Conservation (phyloP, 129 eudicot species). For the Flaveria bidentis region DNA sequence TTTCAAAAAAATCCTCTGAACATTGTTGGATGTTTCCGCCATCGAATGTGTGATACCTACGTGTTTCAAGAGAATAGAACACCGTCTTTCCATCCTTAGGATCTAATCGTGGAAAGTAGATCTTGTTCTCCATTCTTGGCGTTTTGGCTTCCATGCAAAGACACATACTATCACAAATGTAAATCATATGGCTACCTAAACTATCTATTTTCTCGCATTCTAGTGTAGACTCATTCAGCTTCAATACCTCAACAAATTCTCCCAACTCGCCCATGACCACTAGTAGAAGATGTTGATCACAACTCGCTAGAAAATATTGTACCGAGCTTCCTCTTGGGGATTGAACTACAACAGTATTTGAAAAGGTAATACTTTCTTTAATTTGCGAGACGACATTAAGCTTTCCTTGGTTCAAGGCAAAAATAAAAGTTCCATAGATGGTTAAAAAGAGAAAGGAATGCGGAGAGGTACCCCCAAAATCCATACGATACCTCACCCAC, state of each 20-base stretch:
- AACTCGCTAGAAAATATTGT: neutral
- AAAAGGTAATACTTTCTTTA: neutral
- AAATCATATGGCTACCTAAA: constrained; percentile 23
- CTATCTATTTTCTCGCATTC: constrained; percentile 21
- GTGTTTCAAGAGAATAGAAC: constrained; percentile 31
- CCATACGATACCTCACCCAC: neutral
- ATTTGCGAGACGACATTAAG: neutral
- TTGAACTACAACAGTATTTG: neutral
- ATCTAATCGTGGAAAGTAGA: constrained; percentile 27
- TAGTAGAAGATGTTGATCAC: neutral
- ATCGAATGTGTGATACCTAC: neutral
- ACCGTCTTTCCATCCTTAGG: neutral
- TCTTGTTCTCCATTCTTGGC: constrained; percentile 27
- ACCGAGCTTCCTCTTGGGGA: neutral
- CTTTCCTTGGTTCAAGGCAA: constrained; percentile 11
- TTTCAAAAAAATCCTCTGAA: neutral
- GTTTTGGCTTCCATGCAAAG: constrained; percentile 4
- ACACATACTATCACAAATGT: constrained; percentile 5
- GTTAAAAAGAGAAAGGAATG: neutral
- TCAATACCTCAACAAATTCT: constrained; percentile 17
- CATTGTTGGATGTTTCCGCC: neutral
- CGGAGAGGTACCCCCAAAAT: neutral
- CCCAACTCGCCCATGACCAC: constrained; percentile 6
- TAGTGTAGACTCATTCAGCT: neutral
- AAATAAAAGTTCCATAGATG: neutral